These are phyloP conservation scores for Akanthomyces lecanii DNA, from an alignment of 2,329 filamentous ascomycete species.

Conservation along the genomic window DNA sequence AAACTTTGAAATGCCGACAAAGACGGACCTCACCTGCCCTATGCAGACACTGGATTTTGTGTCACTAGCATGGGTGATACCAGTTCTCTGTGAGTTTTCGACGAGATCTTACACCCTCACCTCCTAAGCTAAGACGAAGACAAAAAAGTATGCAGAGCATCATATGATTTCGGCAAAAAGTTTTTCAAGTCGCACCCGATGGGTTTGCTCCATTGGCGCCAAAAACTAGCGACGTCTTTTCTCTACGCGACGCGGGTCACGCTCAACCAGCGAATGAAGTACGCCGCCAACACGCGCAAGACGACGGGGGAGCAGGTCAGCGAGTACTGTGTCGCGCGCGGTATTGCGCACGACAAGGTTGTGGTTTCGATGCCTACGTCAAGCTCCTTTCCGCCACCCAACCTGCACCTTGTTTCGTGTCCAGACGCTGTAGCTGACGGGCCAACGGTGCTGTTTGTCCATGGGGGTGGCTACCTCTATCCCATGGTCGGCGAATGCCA, in stretches of 20 bases:
- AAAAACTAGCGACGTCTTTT: conserved; percentile 7
- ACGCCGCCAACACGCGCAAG: not conserved
- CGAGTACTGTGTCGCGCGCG: not conserved
- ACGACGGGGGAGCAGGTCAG: not conserved
- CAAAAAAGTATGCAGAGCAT: not conserved
- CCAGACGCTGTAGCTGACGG: not conserved
- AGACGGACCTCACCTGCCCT: not conserved
- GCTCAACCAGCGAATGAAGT: not conserved
- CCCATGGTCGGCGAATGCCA: conserved; percentile 19
- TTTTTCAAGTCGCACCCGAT: not conserved
- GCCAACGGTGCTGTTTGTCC: conserved; percentile 21
- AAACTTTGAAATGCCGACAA: not conserved
- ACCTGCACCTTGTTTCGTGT: not conserved
- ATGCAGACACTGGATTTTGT: not conserved
- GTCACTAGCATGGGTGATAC: not conserved
- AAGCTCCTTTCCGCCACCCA: not conserved
- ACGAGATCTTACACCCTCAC: not conserved
- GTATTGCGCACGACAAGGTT: not conserved
- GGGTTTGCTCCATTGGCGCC: conserved; percentile 11
- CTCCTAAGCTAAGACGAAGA: not conserved
- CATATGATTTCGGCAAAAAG: not conserved
- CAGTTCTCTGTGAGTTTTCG: not conserved
- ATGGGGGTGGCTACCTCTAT: conserved; percentile 24
- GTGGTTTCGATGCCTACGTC: not conserved
- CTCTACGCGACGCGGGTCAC: not conserved